Evolutionary conservation across 2,329 filamentous ascomycete genomes (phyloP).

Genomic region (Malbranchea zuffiana): DNA sequence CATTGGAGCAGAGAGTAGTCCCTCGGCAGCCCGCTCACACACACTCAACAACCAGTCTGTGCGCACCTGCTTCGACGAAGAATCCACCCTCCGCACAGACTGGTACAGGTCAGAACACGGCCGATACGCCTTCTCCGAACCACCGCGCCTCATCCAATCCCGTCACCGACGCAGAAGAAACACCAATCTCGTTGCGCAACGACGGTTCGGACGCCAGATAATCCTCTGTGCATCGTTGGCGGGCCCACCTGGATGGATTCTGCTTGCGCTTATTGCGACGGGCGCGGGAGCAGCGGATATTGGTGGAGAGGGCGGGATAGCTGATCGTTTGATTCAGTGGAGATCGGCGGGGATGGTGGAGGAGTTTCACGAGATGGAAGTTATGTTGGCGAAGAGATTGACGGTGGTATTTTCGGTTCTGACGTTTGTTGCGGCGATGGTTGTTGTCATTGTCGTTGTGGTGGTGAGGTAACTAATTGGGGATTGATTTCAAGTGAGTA

Average conservation of each 20-base stretch:
- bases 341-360: conserved; percentile 10
- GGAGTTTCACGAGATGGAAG: conserved; percentile 15
- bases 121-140: conserved; percentile 12
- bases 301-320: conserved; percentile 1
- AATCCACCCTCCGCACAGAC: conserved; percentile 4
- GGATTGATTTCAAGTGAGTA: too few species aligned
- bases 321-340: conserved; percentile 12
- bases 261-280: conserved; percentile 12
- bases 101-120: conserved; percentile 11
- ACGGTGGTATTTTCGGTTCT: conserved; percentile 3
- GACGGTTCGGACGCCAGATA: conserved; percentile 13
- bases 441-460: conserved; percentile 9
- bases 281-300: too few species aligned
- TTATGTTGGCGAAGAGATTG: conserved; percentile 10
- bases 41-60: too few species aligned
- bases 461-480: neutral
- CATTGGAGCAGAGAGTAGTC: neutral
- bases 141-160: conserved; percentile 12
- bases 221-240: conserved; percentile 8
- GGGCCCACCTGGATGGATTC: conserved; percentile 13
- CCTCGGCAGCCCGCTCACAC: neutral
- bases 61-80: conserved; percentile 9
- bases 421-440: conserved; percentile 7
- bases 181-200: conserved; percentile 7
- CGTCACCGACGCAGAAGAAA: neutral